phyloP scores from a whole-genome alignment of 352 stramenopile species.

The Phytophthora cryptogea region DNA sequence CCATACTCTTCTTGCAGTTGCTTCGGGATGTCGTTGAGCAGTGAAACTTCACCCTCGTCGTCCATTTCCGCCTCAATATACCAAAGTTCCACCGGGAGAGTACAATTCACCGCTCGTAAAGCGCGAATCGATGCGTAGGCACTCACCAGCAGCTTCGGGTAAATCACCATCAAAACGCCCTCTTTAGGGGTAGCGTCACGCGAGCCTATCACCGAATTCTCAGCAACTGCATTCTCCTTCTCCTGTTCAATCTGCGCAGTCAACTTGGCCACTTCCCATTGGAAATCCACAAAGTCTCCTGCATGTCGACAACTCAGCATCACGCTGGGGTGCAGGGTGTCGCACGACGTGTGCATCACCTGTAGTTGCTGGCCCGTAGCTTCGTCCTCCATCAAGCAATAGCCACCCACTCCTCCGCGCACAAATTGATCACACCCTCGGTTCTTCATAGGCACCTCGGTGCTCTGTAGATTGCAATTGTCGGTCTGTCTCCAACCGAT shows the following conservation, averaged over 20 bases:
- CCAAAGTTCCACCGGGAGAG: slow-evolving; percentile 66
- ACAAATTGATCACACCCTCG: slow-evolving; percentile 47
- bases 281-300: slow-evolving; percentile 48
- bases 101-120: slow-evolving; percentile 48
- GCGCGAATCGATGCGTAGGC: slow-evolving; percentile 45
- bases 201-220: neutral
- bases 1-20: slow-evolving; percentile 27
- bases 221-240: slow-evolving; percentile 7
- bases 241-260: slow-evolving; percentile 16
- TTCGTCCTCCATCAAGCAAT: slow-evolving; percentile 53
- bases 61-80: slow-evolving; percentile 49
- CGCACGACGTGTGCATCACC: slow-evolving; percentile 45
- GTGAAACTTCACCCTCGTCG: slow-evolving; percentile 11
- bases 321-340: slow-evolving; percentile 38
- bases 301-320: slow-evolving; percentile 51
- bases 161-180: slow-evolving; percentile 63
- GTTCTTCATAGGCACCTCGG: slow-evolving; percentile 36
- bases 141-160: slow-evolving; percentile 53
- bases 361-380: slow-evolving; percentile 37
- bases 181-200: slow-evolving; percentile 7
- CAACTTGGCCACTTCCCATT: slow-evolving; percentile 28
- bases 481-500: slow-evolving; percentile 56
- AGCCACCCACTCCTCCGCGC: slow-evolving; percentile 42
- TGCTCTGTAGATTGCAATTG: slow-evolving; percentile 38
- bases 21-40: slow-evolving; percentile 26